Evolutionary conservation across 192 early-diverging fungal genomes (phyloP).

Genomic region (Entomortierella parvispora): DNA sequence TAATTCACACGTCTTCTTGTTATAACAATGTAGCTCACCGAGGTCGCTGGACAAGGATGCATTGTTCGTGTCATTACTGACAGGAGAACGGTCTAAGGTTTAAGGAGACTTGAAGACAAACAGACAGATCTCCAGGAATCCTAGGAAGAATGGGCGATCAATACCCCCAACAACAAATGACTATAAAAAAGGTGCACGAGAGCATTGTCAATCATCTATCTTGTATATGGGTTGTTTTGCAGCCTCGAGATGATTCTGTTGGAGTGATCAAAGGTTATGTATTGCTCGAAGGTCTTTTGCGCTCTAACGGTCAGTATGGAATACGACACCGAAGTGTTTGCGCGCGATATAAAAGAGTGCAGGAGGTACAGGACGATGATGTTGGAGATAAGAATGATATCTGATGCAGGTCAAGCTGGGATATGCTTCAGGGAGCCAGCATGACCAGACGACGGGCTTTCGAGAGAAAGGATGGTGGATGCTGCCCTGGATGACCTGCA

Average conservation of each 20-base stretch:
- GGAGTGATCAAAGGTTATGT: too few species aligned
- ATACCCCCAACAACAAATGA: not conserved
- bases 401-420: too few species aligned
- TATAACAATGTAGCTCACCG: constrained; percentile 67
- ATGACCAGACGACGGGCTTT: too few species aligned
- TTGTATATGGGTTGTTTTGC: not conserved
- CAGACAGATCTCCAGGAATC: not conserved
- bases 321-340: too few species aligned
- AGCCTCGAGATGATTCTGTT: not conserved
- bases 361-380: too few species aligned
- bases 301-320: too few species aligned
- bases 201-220: not conserved
- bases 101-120: not conserved
- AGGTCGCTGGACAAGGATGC: constrained; percentile 86
- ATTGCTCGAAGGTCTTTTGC: too few species aligned
- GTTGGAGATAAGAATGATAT: too few species aligned
- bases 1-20: not conserved
- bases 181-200: not conserved
- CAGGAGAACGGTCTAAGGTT: constrained; percentile 73
- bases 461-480: too few species aligned
- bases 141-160: not conserved
- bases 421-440: too few species aligned
- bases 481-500: too few species aligned
- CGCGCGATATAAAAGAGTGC: too few species aligned
- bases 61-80: constrained; percentile 95